Evolutionary conservation across 176 grass and related monocot species (phyloP), one percentile per base, ranked within the genome.

Genomic region (Guadua angustifolia): DNA sequence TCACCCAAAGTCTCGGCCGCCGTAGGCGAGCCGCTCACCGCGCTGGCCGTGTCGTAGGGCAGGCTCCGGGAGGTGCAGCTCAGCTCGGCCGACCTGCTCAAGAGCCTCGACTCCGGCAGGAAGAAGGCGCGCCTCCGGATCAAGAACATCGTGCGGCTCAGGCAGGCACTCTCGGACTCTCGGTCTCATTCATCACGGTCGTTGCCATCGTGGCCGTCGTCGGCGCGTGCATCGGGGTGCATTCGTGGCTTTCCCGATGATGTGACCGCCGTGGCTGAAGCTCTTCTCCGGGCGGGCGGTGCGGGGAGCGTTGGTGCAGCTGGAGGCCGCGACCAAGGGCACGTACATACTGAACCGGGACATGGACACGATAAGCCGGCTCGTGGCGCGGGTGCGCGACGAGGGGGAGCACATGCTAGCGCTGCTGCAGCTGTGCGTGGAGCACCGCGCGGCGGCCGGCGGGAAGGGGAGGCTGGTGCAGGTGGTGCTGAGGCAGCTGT

Each of bases 341-440:
- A 88, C 86, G 0, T 99, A 99, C 75, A 99, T 94, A 75, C 76
- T 99, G 53, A 99, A 95, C 78, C 76, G 96, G 35, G 83, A 99
- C 66, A 74, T 99, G 93, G 96, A 99, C 78, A 99, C 96, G 14
- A 90, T 99, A 10, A 95, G 93, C 88, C 65, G 93, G 52, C 92
- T 99, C 18, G 91, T 95, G 66, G 91, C 80, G 62, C 78, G 93
- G 73, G 57, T 99, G 76, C 86, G 89, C 36, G 93, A 95, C 73
- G 96, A 95, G 83, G 87, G 86, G 74, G 91, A 95, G 86, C 90
- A 95, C 85, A 88, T 90, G 96, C 75, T 88, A 5, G 83, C 83
- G 47, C 88, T 99, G 81, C 86, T 94, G 42, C 88, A 79, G 89
- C 88, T 99, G 15, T 99, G 93, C 83, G 78, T 86, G 18, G 90